Conservation (phyloP, 1,284 basidiomycete genomes). For the Puccinia hordei region DNA sequence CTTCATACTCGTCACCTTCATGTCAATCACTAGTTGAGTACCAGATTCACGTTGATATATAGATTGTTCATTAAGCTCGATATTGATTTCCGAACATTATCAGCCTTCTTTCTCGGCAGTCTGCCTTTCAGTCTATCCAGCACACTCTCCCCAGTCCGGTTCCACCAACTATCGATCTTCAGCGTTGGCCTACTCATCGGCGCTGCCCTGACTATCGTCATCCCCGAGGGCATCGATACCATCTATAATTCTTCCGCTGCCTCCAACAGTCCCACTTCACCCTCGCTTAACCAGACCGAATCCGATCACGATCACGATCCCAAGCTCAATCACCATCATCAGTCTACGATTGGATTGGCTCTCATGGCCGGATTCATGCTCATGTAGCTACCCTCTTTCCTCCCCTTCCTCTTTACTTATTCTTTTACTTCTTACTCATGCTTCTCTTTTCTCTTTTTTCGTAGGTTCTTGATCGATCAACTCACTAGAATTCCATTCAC, state of each 20-base stretch:
- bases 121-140: constrained; percentile 36
- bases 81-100: too few species aligned
- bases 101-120: constrained; percentile 22
- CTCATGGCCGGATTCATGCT: constrained; percentile 78
- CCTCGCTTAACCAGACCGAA: not conserved
- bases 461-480: constrained; percentile 55
- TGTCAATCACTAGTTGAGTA: constrained; percentile 40
- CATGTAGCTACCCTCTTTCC: constrained; percentile 76
- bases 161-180: constrained; percentile 65
- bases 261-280: not conserved
- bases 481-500: constrained; percentile 57
- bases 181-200: constrained; percentile 84
- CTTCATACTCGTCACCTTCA: not conserved
- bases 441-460: too few species aligned
- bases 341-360: constrained; percentile 68
- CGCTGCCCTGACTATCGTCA: constrained; percentile 82
- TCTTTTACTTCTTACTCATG: constrained; percentile 15
- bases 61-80: too few species aligned
- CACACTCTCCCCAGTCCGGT: not conserved
- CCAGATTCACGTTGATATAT: too few species aligned
- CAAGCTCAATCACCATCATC: constrained; percentile 1
- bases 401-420: constrained; percentile 57
- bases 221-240: constrained; percentile 67
- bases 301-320: not conserved
- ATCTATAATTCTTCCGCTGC: not conserved